Conservation (phyloP, 129 eudicot species). For the Dittrichia graveolens region DNA sequence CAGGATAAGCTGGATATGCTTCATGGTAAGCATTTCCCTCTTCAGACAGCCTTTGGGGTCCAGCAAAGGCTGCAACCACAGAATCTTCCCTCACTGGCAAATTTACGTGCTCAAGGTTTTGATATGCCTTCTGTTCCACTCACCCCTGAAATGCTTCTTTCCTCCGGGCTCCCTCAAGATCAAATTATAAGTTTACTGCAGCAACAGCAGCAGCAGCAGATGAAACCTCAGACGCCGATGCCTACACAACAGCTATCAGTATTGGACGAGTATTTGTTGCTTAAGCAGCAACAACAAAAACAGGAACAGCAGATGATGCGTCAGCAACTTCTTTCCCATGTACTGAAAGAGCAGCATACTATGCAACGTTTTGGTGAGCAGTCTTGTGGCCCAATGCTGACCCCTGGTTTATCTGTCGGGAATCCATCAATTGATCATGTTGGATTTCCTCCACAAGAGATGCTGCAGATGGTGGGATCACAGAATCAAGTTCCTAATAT, state of each 20-base stretch:
- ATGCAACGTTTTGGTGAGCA: slow-evolving; percentile 52
- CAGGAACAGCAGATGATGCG: slow-evolving; percentile 69
- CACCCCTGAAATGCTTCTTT: slow-evolving; percentile 57
- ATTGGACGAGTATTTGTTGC: slow-evolving; percentile 71
- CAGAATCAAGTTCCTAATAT: slow-evolving; percentile 49
- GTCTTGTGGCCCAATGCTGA: slow-evolving; percentile 51
- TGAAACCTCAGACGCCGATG: slow-evolving; percentile 60
- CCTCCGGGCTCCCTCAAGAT: slow-evolving; percentile 74
- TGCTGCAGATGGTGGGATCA: slow-evolving; percentile 47
- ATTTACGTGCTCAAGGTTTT: slow-evolving; percentile 46
- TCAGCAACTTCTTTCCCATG: slow-evolving; percentile 75
- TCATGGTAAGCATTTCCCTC: slow-evolving; percentile 49
- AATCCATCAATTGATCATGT: slow-evolving; percentile 47
- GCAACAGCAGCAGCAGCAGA: slow-evolving; percentile 80
- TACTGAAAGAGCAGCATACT: slow-evolving; percentile 54
- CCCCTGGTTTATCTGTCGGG: slow-evolving; percentile 46
- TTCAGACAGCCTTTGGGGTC: slow-evolving; percentile 53
- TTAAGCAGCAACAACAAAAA: slow-evolving; percentile 69
- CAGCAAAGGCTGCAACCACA: slow-evolving; percentile 67
- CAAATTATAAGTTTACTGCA: slow-evolving; percentile 59
- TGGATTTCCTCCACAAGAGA: slow-evolving; percentile 46
- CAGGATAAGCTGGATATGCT: slow-evolving; percentile 24
- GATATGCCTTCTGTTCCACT: slow-evolving; percentile 43
- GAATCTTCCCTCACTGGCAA: slow-evolving; percentile 44
- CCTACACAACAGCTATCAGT: slow-evolving; percentile 64